Evolutionary conservation across 2,329 filamentous ascomycete species (phyloP), one percentile per base, ranked within the genome.

Genomic region (Aureobasidium pullulans): DNA sequence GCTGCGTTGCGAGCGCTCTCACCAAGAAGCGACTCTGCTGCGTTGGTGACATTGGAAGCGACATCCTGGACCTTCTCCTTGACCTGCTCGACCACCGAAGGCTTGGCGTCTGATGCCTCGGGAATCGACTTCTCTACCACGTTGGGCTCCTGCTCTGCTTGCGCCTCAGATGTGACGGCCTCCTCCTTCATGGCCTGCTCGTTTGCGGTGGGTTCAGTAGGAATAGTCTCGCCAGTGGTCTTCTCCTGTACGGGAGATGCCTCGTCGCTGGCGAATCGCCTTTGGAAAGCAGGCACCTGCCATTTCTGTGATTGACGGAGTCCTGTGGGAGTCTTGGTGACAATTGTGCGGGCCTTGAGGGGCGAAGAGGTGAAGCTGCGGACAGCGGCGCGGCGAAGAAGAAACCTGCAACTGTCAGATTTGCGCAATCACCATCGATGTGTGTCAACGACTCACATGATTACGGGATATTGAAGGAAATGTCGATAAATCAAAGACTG

Each of bases 371-470:
- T 66, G 60, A 84, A 66, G 50, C 82, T 77, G 67, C 82, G 80
- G 67, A 78, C 74, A 65, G 82, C 81, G 64, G 79, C 75, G 67
- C 81, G 81, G 62, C 83, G 81, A 65, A 87, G 73, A 64, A 76
- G 75, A 73, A 78, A 80, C 83, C 82, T 85, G 47, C 9, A 47
- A 37, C 7, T 31, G 32, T 57, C 19, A 57, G 53, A 23, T 28
- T 5, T n/a, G 39, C 39, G 6, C 39, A 3, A 28, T 23, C 2
- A 13, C 11, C 16, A 11, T 10, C 2, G n/a, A 7, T n/a, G 7
- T 4, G 3, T 34, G 29, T 16, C 8, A 7, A 0, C 13, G 8
- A 32, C 50, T 54, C 16, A 54, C 50, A 54, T 54, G 5, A 43
- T 43, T 54, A 32, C 37, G 6, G 29, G 4, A 23, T n/a, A 32